phyloP scores from a whole-genome alignment of 2,329 filamentous ascomycete genomes.

The Trichoderma polysporum region DNA sequence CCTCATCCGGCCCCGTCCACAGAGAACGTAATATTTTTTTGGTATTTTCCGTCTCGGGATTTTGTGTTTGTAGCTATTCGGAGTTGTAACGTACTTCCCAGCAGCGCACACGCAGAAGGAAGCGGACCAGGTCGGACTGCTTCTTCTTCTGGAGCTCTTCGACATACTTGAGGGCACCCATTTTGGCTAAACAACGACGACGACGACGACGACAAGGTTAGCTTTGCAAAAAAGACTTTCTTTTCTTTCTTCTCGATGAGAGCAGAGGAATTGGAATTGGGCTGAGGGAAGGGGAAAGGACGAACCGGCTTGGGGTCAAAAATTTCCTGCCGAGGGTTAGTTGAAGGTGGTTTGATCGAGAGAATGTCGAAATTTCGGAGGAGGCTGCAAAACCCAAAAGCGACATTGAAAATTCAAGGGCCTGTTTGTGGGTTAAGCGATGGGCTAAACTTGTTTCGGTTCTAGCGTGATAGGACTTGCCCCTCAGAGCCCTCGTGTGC shows the following conservation, averaged over 20 bases:
- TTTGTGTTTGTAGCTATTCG: slow-evolving; percentile 4
- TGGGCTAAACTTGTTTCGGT: slow-evolving; percentile 29
- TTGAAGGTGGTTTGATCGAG: slow-evolving; percentile 30
- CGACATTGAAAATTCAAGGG: slow-evolving; percentile 38
- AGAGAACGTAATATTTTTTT: slow-evolving; percentile 9
- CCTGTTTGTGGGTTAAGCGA: slow-evolving; percentile 43
- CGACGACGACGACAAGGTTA: slow-evolving; percentile 14
- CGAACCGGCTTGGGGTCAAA: slow-evolving; percentile 40
- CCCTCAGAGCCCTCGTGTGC: slow-evolving; percentile 34
- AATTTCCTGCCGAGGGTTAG: slow-evolving; percentile 40
- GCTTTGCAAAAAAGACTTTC: not conserved
- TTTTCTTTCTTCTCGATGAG: not conserved
- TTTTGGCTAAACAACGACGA: slow-evolving; percentile 57
- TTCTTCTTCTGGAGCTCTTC: slow-evolving; percentile 99
- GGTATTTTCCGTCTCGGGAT: not conserved
- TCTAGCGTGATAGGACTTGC: slow-evolving; percentile 33
- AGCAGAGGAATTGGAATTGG: not conserved
- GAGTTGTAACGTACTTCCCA: slow-evolving; percentile 84
- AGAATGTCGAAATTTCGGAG: slow-evolving; percentile 33
- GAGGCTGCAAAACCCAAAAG: slow-evolving; percentile 29
- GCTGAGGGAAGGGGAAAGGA: slow-evolving; percentile 21
- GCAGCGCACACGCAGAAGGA: slow-evolving; percentile 99
- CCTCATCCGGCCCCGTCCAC: slow-evolving; percentile 19
- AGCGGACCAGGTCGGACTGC: slow-evolving; percentile 99
- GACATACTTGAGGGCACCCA: slow-evolving; percentile 99